Evolutionary conservation across 371 early-diverging fungal species (phyloP), one percentile per base, ranked within the genome.

Genomic region (Syncephalastrum racemosum): DNA sequence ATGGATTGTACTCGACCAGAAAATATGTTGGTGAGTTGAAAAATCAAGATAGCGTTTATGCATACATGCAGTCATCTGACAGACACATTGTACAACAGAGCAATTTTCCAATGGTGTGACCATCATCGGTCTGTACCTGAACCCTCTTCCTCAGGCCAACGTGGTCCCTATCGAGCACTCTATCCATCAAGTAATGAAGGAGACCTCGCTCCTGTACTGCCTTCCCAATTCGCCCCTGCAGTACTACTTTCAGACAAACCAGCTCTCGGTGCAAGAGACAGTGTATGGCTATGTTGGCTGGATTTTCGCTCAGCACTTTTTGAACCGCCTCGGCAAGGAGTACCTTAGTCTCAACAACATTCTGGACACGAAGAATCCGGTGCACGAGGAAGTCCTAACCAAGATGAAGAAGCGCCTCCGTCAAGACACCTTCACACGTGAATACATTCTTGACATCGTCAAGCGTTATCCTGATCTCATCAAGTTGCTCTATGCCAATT

Each of bases 31-130:
- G 86, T 86, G 67, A 69, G 81, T 68, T 16, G 47, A 27, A 19
- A 47, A 18, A 42, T 27, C 14, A 44, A 15, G 44, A 44, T 5
- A 2, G 7, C 15, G 13, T 31, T 8, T n/a, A 36, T 50, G 25
- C 8, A 50, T 31, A 31, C 48, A 40, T 23, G n/a, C 41, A 16
- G 23, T 24, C 2, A 47, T 19, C 25, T 40, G 40, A 50, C 40
- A 42, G 22, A 23, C 24, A 49, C 12, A 15, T 31, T 8, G 27
- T 27, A n/a, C 23, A 44, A 22, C 54, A 84, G 98, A 98, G 82
- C 96, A 98, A 83, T 97, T 98, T 77, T 95, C 96, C 48, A 97
- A 97, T 77, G 98, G 98, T 66, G 90, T 98, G 50, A 96, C 98
- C 52, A 88, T 98, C 67, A 87, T 96, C 73, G 89, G 89, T 59